Base-by-base conservation (phyloP, 2,329 filamentous ascomycete genomes). In the Penicillium expansum region DNA sequence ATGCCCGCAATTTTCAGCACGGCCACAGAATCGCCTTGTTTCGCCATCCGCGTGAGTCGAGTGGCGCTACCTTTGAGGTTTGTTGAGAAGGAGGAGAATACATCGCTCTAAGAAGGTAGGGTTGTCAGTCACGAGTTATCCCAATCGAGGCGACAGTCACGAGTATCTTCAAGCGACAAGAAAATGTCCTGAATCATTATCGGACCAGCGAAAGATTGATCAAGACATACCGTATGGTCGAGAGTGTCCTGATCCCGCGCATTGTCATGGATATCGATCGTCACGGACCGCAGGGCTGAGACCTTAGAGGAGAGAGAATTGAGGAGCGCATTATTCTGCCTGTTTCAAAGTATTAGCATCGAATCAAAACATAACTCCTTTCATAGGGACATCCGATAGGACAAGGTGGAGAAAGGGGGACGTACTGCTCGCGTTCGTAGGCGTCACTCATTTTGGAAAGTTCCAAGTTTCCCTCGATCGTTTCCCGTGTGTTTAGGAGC, bases 191-290 rank as follows among this genome's bases (percentile, higher is more conserved):
- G 10, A 13, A 3, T 24, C 5, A 20, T n/a, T 24, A 33, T 42
- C 11, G 37, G 20, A 18, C 4, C 14, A 13, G n/a, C 5, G 11
- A 35, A 24, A 11, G 8, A 35, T 33, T 16, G 24, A 47, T 35
- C 37, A 24, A 44, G 63, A 77, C 85, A 57, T 82, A 95, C 91
- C 38, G 90, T 93, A 69, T 86, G 87, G 76, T 99, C 91, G 65
- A 99, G 90, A 62, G 96, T 85, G 64, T 89, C 86, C 68, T 97
- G 93, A 67, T 90, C 86, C 57, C 91, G 86, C 48, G 94, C 94
- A 73, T 94, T 92, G 78, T 97, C 92, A 82, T 97, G 97, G 70
- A 99, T 99, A 79, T 99, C 92, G 63, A 97, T 86, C 41, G 94
- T 99, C 49, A 99, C 91, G 75, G 90, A 90, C 70, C 93, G 91